Percentiles rank a stretch among this genome's conserved stretches.
These are phyloP conservation scores for Fusarium sp. DNA, from an alignment of 2,329 filamentous ascomycete genomes.

Conservation along the genomic window DNA sequence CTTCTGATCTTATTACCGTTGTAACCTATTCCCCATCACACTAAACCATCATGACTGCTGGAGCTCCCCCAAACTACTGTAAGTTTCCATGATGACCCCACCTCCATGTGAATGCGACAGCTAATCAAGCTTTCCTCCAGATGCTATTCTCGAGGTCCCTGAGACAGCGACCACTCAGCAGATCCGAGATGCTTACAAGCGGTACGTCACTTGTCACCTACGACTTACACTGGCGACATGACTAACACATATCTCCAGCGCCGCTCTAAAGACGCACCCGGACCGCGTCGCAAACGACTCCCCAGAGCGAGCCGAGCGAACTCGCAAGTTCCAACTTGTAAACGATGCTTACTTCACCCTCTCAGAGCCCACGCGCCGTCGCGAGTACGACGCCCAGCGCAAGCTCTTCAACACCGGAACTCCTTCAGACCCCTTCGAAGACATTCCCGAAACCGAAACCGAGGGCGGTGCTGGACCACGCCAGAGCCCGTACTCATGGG, in stretches of 20 bases:
- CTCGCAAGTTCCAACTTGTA: constrained; percentile 89
- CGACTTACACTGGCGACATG: neutral
- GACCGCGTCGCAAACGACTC: constrained; percentile 88
- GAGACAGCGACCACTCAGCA: constrained; percentile 83
- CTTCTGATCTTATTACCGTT: constrained; percentile 2
- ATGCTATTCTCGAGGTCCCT: constrained; percentile 78
- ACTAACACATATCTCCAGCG: constrained; percentile 61
- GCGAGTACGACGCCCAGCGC: constrained; percentile 83
- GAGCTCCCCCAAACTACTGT: constrained; percentile 70
- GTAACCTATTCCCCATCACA: constrained; percentile 4
- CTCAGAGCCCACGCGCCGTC: constrained; percentile 79
- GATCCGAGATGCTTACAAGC: constrained; percentile 95
- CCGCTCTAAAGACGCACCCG: constrained; percentile 91
- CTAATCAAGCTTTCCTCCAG: constrained; percentile 57
- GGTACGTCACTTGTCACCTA: constrained; percentile 59
- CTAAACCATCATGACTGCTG: constrained; percentile 51
- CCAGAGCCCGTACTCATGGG: constrained; percentile 79
- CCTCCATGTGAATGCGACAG: constrained; percentile 23
- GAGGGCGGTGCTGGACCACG: constrained; percentile 56
- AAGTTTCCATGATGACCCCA: constrained; percentile 46
- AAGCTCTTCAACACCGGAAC: constrained; percentile 50
- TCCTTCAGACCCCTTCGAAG: constrained; percentile 60
- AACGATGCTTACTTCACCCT: constrained; percentile 95
- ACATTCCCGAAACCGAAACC: constrained; percentile 48
- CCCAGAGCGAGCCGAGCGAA: constrained; percentile 83